phyloP scores from a whole-genome alignment of 179 eudicot species.

The Sideroxylon spinosum region DNA sequence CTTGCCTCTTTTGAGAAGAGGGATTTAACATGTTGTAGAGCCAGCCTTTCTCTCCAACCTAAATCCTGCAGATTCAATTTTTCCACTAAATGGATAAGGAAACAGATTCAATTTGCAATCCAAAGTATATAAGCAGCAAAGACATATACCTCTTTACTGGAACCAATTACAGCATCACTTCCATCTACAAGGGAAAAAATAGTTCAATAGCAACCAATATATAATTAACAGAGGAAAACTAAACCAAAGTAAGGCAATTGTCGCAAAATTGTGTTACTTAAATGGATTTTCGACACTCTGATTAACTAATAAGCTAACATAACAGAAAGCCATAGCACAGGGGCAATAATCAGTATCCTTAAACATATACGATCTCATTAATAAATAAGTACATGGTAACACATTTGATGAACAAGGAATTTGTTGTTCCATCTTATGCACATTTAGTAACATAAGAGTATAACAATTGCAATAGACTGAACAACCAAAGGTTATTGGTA shows the following conservation, averaged over 20 bases:
- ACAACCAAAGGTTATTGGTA: neutral
- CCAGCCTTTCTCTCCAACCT: slow-evolving; percentile 77
- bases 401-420: neutral
- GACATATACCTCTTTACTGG: slow-evolving; percentile 47
- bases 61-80: slow-evolving; percentile 44
- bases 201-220: neutral
- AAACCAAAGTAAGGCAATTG: neutral
- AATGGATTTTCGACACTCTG: neutral
- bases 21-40: slow-evolving; percentile 67
- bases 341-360: neutral
- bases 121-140: slow-evolving; percentile 12
- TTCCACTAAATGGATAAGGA: neutral
- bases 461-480: neutral
- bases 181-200: slow-evolving; percentile 36
- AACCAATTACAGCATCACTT: slow-evolving; percentile 27
- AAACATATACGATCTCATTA: neutral
- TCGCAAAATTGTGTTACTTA: neutral
- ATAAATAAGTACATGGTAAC: neutral
- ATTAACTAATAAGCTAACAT: no score
- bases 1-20: slow-evolving; percentile 82
- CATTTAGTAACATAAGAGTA: neutral
- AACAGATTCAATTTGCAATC: slow-evolving; percentile 1
- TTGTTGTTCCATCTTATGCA: neutral
- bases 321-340: no score
- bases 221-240: neutral